These are phyloP conservation scores for Psilocybe subaeruginosa DNA, from an alignment of 768 basidiomycete species.

Conservation along the genomic window DNA sequence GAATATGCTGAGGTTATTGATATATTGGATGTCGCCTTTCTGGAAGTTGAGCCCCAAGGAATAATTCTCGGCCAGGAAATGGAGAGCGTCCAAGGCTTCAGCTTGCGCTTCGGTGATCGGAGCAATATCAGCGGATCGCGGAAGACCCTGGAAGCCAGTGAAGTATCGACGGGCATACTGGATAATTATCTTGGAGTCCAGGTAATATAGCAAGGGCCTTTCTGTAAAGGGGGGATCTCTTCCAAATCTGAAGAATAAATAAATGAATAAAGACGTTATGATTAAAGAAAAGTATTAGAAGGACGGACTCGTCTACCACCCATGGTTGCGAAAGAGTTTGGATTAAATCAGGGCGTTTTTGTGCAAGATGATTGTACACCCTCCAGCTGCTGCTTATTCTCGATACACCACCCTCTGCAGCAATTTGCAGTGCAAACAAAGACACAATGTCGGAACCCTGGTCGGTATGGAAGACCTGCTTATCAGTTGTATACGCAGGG, in stretches of 20 bases:
- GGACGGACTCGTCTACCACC: conserved; percentile 43
- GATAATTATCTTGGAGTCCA: conserved; percentile 42
- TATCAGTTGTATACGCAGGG: conserved; percentile 51
- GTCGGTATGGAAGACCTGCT: conserved; percentile 55
- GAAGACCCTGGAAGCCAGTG: conserved; percentile 41
- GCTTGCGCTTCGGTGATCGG: conserved; percentile 53
- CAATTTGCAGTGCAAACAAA: conserved; percentile 42
- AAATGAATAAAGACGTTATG: neutral
- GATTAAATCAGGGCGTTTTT: conserved; percentile 48
- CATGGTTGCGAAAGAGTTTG: conserved; percentile 43
- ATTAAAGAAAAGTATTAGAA: neutral
- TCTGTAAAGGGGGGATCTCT: conserved; percentile 35
- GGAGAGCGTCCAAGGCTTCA: conserved; percentile 48
- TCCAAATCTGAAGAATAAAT: conserved; percentile 34
- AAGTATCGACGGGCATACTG: conserved; percentile 49
- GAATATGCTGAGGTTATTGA: conserved; percentile 48
- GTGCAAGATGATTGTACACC: conserved; percentile 52
- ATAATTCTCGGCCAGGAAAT: conserved; percentile 47
- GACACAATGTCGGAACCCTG: conserved; percentile 45
- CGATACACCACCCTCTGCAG: conserved; percentile 47
- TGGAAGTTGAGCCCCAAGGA: conserved; percentile 47
- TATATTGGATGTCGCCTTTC: conserved; percentile 53
- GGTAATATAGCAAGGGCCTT: conserved; percentile 43
- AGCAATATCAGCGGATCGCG: conserved; percentile 40
- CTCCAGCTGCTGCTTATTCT: conserved; percentile 46